These are phyloP conservation scores for Penicillium sp. DNA, from an alignment of 2,329 filamentous ascomycete species.

Conservation along the genomic window DNA sequence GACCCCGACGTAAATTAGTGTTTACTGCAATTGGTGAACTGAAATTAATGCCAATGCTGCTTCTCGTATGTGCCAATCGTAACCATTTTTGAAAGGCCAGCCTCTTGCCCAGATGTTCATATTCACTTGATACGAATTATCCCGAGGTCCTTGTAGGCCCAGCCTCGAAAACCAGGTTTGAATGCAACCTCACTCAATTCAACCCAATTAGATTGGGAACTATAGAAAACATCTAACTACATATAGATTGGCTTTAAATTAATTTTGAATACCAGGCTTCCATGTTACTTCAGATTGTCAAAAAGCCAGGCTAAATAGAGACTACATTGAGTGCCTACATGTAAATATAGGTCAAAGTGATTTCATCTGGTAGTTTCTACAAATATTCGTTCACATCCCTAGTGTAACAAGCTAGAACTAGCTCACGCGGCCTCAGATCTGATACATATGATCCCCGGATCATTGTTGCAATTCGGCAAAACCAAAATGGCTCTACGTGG, in stretches of 20 bases:
- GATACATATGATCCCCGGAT: conserved; percentile 26
- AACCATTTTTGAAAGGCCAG: background rate
- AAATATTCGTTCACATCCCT: conserved; percentile 25
- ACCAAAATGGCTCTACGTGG: conserved; percentile 29
- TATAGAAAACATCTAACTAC: background rate
- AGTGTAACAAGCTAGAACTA: conserved; percentile 9
- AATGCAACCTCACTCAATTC: background rate
- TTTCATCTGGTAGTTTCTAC: conserved; percentile 20
- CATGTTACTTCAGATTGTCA: background rate
- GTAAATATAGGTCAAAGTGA: background rate
- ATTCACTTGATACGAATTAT: conserved; percentile 2
- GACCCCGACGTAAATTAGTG: conserved; percentile 8
- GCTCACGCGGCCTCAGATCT: background rate
- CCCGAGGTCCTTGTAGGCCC: background rate
- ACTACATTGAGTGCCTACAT: background rate
- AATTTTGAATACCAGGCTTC: background rate
- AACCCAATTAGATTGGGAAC: background rate
- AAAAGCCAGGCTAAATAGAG: background rate
- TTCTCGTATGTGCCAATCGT: background rate
- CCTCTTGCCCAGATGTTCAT: background rate
- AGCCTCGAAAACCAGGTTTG: background rate
- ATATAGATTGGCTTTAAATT: background rate
- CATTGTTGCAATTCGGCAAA: conserved; percentile 30
- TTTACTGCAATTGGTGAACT: background rate
- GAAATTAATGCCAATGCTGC: background rate